Evolutionary conservation across 345 rosid species (phyloP).

Genomic region (Crucihimalaya himalaica): DNA sequence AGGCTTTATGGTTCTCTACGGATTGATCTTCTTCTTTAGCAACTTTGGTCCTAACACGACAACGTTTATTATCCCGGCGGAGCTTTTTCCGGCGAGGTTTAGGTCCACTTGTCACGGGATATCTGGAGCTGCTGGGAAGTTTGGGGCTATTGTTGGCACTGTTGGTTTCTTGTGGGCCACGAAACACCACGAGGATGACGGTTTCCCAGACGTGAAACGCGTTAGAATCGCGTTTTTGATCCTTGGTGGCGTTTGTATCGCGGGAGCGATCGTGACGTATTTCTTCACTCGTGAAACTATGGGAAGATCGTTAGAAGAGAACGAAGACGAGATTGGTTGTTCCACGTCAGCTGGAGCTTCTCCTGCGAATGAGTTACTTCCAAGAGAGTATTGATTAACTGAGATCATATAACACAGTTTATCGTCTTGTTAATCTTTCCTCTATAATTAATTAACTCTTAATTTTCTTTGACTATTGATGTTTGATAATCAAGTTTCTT

Average conservation of each 20-base stretch:
- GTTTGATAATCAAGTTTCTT: slow-evolving; percentile 3
- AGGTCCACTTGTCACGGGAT: slow-evolving; percentile 85
- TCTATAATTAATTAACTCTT: slow-evolving; percentile 14
- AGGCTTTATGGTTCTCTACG: slow-evolving; percentile 57
- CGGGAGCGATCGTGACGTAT: slow-evolving; percentile 54
- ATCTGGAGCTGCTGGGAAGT: slow-evolving; percentile 70
- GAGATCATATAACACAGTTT: background rate
- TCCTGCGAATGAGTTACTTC: slow-evolving; percentile 17
- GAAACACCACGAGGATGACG: background rate
- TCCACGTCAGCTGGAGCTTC: slow-evolving; percentile 8
- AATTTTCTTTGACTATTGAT: slow-evolving; percentile 5
- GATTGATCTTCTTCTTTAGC: slow-evolving; percentile 67
- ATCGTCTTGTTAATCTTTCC: slow-evolving; percentile 4
- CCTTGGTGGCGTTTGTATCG: slow-evolving; percentile 57
- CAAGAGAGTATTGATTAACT: slow-evolving; percentile 12
- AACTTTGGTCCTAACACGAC: slow-evolving; percentile 88
- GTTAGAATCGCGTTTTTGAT: slow-evolving; percentile 46
- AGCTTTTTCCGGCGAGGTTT: slow-evolving; percentile 82
- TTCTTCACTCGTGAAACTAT: slow-evolving; percentile 61
- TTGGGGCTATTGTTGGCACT: slow-evolving; percentile 70
- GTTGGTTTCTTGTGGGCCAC: slow-evolving; percentile 63
- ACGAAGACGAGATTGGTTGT: slow-evolving; percentile 43
- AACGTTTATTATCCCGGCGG: slow-evolving; percentile 77
- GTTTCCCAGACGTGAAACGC: slow-evolving; percentile 21
- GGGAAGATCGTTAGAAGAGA: slow-evolving; percentile 75